These are phyloP conservation scores for Luffa acutangula DNA, from an alignment of 306 rosid genomes.

Conservation along the genomic window DNA sequence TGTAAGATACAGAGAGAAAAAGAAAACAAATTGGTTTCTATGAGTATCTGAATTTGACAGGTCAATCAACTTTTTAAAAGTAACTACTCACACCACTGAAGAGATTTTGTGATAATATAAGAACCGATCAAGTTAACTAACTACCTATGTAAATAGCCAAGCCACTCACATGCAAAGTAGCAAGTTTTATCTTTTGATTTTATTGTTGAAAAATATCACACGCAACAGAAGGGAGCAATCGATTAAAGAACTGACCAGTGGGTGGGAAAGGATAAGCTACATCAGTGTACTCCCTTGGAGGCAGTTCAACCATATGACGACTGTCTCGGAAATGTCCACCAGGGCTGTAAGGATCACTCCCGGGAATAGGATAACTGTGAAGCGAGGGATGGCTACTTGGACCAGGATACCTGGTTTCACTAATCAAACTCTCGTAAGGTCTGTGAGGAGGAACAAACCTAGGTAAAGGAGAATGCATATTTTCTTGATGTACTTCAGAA, in stretches of 20 bases:
- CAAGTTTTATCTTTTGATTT: neutral
- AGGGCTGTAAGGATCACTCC: conserved; percentile 13
- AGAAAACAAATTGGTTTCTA: neutral
- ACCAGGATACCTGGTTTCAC: conserved; percentile 7
- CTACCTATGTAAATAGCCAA: no score
- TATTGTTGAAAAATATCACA: neutral
- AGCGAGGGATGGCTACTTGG: neutral
- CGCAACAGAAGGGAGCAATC: neutral
- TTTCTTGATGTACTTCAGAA: conserved; percentile 20
- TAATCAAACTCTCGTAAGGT: neutral
- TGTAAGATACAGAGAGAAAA: neutral
- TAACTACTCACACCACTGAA: neutral
- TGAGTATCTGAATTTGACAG: neutral
- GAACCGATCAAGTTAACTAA: neutral
- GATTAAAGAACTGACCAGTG: conserved; percentile 15
- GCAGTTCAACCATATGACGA: neutral
- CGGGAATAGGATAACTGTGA: neutral
- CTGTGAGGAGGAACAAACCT: conserved; percentile 7
- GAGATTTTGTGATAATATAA: neutral
- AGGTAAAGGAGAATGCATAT: conserved; percentile 13
- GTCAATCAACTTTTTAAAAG: neutral
- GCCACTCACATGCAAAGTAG: neutral
- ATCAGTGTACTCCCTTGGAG: neutral
- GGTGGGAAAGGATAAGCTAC: neutral
- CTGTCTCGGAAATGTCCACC: conserved; percentile 6